Conservation (phyloP, 2,329 filamentous ascomycete genomes). For the Bipolaris oryzae region DNA sequence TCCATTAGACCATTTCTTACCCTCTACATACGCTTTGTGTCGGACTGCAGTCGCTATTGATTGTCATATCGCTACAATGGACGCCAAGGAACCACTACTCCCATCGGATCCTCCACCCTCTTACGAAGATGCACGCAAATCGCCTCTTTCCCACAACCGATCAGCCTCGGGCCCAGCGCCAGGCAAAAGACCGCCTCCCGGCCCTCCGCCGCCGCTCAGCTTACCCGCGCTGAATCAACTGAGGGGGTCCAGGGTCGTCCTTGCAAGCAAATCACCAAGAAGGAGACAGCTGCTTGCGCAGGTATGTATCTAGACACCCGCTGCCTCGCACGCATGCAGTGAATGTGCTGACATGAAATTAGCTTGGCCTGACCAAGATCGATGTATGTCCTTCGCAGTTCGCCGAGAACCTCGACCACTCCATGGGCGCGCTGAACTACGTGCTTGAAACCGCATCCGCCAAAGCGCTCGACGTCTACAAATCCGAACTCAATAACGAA, state of each 20-base stretch:
- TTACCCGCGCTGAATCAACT: conserved; percentile 80
- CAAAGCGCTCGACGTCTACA: conserved; percentile 80
- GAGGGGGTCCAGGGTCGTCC: conserved; percentile 78
- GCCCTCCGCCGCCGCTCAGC: conserved; percentile 69
- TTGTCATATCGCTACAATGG: background rate
- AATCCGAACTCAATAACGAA: conserved; percentile 61
- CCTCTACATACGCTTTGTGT: background rate
- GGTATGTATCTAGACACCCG: conserved; percentile 50
- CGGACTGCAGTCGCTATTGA: background rate
- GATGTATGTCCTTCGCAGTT: conserved; percentile 84
- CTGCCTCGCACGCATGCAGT: background rate
- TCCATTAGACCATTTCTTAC: background rate
- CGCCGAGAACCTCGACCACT: conserved; percentile 88
- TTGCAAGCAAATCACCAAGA: conserved; percentile 88
- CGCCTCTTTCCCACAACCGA: conserved; percentile 24
- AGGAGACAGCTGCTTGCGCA: conserved; percentile 80
- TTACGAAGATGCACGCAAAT: conserved; percentile 48
- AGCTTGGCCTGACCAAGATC: conserved; percentile 80
- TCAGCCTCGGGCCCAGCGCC: conserved; percentile 23
- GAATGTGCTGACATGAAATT: conserved; percentile 9
- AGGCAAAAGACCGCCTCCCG: conserved; percentile 24
- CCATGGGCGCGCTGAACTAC: conserved; percentile 87
- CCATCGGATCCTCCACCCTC: conserved; percentile 53
- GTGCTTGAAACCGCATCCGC: conserved; percentile 83
- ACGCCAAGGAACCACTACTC: conserved; percentile 23